Evolutionary conservation across 495 filamentous ascomycete genomes (phyloP).

Genomic region (Lophiotrema nucula): DNA sequence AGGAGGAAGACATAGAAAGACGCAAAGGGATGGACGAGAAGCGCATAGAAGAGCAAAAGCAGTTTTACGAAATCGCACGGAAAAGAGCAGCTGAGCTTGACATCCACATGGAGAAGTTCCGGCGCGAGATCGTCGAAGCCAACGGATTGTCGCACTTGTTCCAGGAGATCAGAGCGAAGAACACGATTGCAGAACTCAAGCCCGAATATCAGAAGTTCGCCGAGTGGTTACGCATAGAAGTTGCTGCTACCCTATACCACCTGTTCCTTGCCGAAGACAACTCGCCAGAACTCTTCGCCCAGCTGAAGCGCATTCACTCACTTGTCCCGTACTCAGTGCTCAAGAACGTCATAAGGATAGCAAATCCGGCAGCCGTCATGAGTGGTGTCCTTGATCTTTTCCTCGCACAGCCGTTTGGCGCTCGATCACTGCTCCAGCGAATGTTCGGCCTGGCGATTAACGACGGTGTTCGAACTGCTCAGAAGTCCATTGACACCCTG

Average conservation of each 20-base stretch:
- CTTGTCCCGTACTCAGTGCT: constrained; percentile 87
- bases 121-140: constrained; percentile 70
- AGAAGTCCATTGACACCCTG: constrained; percentile 79
- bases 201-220: constrained; percentile 97
- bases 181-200: constrained; percentile 79
- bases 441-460: constrained; percentile 89
- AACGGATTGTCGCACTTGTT: constrained; percentile 95
- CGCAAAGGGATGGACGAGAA: constrained; percentile 84
- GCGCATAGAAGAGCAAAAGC: constrained; percentile 84
- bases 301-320: constrained; percentile 88
- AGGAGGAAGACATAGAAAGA: constrained; percentile 71
- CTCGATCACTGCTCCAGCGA: constrained; percentile 84
- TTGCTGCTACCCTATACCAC: constrained; percentile 95
- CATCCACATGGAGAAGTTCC: constrained; percentile 92
- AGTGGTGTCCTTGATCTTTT: constrained; percentile 88
- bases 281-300: constrained; percentile 90
- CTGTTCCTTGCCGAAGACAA: constrained; percentile 98
- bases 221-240: constrained; percentile 96
- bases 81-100: constrained; percentile 89
- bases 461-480: constrained; percentile 81
- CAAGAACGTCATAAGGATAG: constrained; percentile 94
- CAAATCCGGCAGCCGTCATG: constrained; percentile 97
- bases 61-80: constrained; percentile 92
- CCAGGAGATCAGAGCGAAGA: constrained; percentile 83
- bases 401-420: constrained; percentile 88